These are phyloP conservation scores for Thecamonas trahens DNA, from an alignment of 78 protist genomes.

Conservation along the genomic window DNA sequence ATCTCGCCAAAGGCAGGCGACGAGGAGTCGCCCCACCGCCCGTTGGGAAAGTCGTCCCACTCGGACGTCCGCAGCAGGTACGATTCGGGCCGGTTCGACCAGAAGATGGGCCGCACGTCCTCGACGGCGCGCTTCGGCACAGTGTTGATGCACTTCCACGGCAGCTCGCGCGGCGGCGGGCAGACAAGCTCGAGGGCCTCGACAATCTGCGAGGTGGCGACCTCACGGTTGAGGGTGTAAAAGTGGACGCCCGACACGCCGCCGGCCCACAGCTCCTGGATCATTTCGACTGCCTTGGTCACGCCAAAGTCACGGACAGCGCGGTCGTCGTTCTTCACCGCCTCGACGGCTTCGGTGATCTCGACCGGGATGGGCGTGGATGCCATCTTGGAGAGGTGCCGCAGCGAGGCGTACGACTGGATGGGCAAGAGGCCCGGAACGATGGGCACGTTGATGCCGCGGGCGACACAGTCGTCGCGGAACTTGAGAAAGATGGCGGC, in stretches of 20 bases:
- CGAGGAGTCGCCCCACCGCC: conserved; percentile 76
- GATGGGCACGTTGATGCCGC: conserved; percentile 88
- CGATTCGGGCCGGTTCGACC: conserved; percentile 76
- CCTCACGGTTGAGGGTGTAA: conserved; percentile 90
- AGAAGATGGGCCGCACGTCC: conserved; percentile 86
- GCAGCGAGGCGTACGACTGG: conserved; percentile 62
- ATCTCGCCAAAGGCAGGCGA: conserved; percentile 91
- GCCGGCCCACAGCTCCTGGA: conserved; percentile 14
- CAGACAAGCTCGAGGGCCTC: conserved; percentile 20
- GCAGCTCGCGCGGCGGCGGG: no score
- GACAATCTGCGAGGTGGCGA: conserved; percentile 45
- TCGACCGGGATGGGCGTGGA: conserved; percentile 46
- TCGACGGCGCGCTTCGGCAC: conserved; percentile 47
- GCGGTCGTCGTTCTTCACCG: conserved; percentile 77
- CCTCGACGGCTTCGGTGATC: conserved; percentile 49
- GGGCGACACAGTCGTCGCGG: conserved; percentile 31
- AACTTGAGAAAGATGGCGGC: conserved; percentile 47
- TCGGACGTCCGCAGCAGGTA: conserved; percentile 67
- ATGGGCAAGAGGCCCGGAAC: conserved; percentile 97
- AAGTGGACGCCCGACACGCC: conserved; percentile 84
- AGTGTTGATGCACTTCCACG: no score
- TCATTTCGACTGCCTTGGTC: conserved; percentile 40
- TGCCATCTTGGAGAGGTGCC: conserved; percentile 71
- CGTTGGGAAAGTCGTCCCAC: conserved; percentile 97
- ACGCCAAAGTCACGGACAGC: conserved; percentile 83